Evolutionary conservation across 192 early-diverging fungal genomes (phyloP), one percentile per base, ranked within the genome.

Genomic region (Dissophora ornata): DNA sequence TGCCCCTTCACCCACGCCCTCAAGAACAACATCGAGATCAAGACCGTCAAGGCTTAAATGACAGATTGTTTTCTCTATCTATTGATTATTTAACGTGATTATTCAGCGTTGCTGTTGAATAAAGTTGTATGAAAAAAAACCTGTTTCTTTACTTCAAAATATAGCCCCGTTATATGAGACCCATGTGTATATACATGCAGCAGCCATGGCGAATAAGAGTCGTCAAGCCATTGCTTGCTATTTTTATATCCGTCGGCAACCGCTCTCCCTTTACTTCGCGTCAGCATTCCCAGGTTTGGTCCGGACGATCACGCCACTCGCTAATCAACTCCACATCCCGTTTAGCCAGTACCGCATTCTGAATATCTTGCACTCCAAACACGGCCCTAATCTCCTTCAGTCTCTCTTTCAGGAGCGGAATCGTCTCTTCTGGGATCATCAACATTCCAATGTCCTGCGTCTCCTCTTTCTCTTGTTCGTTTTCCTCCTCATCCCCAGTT

Each of bases 1-100:
- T 87, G 86, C 62, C 86, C 86, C 9, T 87, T 84, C 57, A 81
- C 82, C 26, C 86, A 85, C 36, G 86, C 86, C 1, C 67, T 82
- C 29, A 70, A 62, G 6, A 81, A 81, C 74, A 87, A 87, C 81
- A 80, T 87, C 30, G 82, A 84, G 11, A 78, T 87, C 66, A 84
- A 80, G 63, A 79, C 85, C 19, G 51, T 70, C 33, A 82, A 85
- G 38, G 81, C 64, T 15, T 84, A 80, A 64, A 7, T 4, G 36
- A 38, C 36, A 38, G 36, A 38, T 38, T 38, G 6, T 38, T 38
- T 9, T 38, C 36, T 38, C 13, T 6, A 13, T 38, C 36, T 38
- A 38, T 38, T 13, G 6, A 13, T 6, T 38, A 38, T 38, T 13
- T 8, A n/a, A n/a, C n/a, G n/a, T n/a, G n/a, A n/a, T n/a, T n/a